phyloP scores from a whole-genome alignment of 2,329 filamentous ascomycete species.

The Xylogone sp. region DNA sequence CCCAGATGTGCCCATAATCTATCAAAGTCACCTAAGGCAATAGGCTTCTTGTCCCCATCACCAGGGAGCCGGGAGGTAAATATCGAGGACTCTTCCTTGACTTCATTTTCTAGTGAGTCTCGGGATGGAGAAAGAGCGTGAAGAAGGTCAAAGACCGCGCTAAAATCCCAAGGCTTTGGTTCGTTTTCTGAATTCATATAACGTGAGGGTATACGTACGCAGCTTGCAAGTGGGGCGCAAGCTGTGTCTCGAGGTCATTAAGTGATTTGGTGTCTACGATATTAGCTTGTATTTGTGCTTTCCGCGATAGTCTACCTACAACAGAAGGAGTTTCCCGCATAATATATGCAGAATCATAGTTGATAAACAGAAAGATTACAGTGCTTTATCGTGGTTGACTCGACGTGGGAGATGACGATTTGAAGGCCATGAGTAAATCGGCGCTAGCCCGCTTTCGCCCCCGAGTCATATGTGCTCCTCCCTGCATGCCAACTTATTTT shows the following conservation, averaged over 20 bases:
- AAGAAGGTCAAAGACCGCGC: conserved; percentile 6
- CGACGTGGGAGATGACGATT: background rate
- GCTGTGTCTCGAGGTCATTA: background rate
- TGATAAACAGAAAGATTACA: background rate
- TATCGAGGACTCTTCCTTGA: background rate
- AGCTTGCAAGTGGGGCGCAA: background rate
- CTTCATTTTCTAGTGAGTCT: background rate
- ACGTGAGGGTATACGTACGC: background rate
- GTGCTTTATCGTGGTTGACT: background rate
- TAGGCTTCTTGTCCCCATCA: background rate
- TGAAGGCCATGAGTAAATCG: background rate
- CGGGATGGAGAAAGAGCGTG: conserved; percentile 1
- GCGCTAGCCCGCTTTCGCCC: background rate
- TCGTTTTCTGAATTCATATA: background rate
- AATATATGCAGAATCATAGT: background rate
- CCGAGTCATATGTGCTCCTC: too few relatives aligned
- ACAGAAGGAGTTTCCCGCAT: background rate
- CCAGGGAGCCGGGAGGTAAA: background rate
- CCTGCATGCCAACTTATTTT: too few relatives aligned
- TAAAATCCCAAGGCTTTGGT: conserved; percentile 7
- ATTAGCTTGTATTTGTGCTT: background rate
- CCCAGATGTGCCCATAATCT: conserved; percentile 15
- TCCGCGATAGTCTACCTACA: background rate
- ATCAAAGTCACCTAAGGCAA: conserved; percentile 17
- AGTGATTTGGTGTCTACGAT: background rate